Percentiles rank a stretch among this genome's conserved stretches.
Evolutionary conservation across 2,329 filamentous ascomycete genomes (phyloP).

Genomic region (Colletotrichum spaethianum): DNA sequence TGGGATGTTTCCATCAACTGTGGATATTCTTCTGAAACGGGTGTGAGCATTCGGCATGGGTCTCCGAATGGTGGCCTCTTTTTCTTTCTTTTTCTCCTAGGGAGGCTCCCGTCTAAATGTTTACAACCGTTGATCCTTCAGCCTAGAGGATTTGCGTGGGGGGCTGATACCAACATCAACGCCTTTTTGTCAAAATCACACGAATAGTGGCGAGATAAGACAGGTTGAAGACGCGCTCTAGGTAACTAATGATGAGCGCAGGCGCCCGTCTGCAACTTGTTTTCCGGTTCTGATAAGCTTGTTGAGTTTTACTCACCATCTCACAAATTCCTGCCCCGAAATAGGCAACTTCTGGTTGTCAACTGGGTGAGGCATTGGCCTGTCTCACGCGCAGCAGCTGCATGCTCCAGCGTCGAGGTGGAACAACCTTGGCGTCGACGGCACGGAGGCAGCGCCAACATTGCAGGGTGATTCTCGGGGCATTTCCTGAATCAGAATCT

Average conservation of each 20-base stretch:
- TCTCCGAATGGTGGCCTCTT: conserved; percentile 11
- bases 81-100: neutral
- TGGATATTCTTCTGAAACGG: conserved; percentile 31
- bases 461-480: conserved; percentile 13
- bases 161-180: conserved; percentile 3
- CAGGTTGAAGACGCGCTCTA: neutral
- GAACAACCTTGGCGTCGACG: conserved; percentile 17
- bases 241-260: neutral
- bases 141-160: conserved; percentile 9
- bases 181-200: neutral
- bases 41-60: conserved; percentile 32
- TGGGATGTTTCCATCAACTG: conserved; percentile 8
- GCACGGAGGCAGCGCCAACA: conserved; percentile 13
- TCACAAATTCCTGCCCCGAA: neutral
- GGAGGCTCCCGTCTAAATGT: conserved; percentile 14
- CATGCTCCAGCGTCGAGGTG: conserved; percentile 11
- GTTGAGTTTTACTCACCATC: conserved; percentile 3
- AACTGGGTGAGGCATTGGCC: conserved; percentile 11
- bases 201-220: neutral
- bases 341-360: conserved; percentile 1
- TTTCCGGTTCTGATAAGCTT: conserved; percentile 5
- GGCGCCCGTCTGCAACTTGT: neutral
- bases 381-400: conserved; percentile 13
- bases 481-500: conserved; percentile 16
- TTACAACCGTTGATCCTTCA: conserved; percentile 8